Evolutionary conservation across 202 grass and related monocot genomes (phyloP), one percentile per base, ranked within the genome.

Genomic region (Setaria italica): DNA sequence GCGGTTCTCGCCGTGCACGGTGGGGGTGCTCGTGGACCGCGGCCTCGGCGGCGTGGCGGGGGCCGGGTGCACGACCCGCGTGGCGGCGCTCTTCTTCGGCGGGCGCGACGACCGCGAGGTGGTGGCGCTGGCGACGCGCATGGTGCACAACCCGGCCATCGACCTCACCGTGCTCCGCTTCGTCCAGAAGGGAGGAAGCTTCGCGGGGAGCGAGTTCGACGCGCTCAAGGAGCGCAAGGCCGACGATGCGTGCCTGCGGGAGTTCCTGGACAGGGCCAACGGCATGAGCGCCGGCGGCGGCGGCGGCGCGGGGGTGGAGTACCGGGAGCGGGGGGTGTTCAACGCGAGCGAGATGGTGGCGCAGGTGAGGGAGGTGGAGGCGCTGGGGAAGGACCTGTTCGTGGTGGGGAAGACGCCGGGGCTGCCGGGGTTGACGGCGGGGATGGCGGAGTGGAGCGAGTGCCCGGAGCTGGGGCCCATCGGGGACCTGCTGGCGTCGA

Each of bases 81-180:
- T 98, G 57, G 80, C 55, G 48, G 82, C 85, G 25, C 67, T 93
- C 70, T 97, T 97, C 87, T 95, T 97, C 67, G 85, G 92, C 3
- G 90, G 92, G 1, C 73, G 79, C 16, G 95, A 95, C 53, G 95
- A 97, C 85, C 80, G 92, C 0, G 90, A 97, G 85, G 86, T 79
- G 12, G 90, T 91, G 9, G 87, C 95, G 4, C 55, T 93, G 8
- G 90, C 83, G 7, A 53, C 71, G 5, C 92, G 95, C 56, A 93
- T 98, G 89, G 76, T 56, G 32, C 67, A 21, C 42, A 88, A 95
- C 89, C 91, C 87, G 0, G 65, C 67, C 33, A 74, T 97, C 58
- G 81, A 89, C 57, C 74, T 97, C 14, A 86, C 78, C 0, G 59
- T 97, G 64, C 42, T 94, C 14, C 86, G 88, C 6, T 97, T 97